These are phyloP conservation scores for Chrysosporium queenslandicum DNA, from an alignment of 2,329 filamentous ascomycete genomes.

Conservation along the genomic window DNA sequence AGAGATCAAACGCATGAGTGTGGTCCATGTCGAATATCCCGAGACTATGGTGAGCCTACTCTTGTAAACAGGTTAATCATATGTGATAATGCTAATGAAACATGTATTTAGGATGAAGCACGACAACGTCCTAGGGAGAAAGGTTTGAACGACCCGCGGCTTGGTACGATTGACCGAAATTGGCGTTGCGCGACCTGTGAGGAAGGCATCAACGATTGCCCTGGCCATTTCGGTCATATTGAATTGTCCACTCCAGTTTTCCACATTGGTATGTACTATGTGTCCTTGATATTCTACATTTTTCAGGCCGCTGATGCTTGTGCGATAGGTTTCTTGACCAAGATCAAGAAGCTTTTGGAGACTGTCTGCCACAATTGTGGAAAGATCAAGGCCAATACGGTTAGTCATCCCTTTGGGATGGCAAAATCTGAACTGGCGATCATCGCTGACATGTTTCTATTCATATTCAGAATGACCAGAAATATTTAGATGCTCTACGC, in stretches of 20 bases:
- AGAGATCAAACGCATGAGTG: constrained; percentile 98
- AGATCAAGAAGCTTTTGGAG: constrained; percentile 98
- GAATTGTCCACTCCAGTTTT: constrained; percentile 94
- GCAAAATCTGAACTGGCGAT: constrained; percentile 43
- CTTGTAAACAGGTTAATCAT: too few relatives aligned
- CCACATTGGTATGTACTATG: constrained; percentile 55
- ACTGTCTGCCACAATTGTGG: constrained; percentile 98
- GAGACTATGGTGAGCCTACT: constrained; percentile 76
- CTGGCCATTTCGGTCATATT: constrained; percentile 97
- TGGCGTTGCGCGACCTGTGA: constrained; percentile 95
- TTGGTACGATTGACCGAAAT: constrained; percentile 91
- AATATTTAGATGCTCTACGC: constrained; percentile 70
- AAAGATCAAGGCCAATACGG: constrained; percentile 93
- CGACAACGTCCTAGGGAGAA: constrained; percentile 81
- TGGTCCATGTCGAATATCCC: constrained; percentile 91
- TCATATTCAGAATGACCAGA: constrained; percentile 64
- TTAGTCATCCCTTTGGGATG: constrained; percentile 64
- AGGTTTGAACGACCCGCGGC: constrained; percentile 87
- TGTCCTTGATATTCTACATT: neutral
- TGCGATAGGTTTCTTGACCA: constrained; percentile 74
- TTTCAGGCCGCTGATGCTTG: constrained; percentile 22
- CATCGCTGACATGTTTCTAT: constrained; percentile 36
- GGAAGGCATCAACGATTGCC: constrained; percentile 90
- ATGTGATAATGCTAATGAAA: constrained; percentile 12
- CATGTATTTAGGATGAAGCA: constrained; percentile 59